Evolutionary conservation across 2,329 filamentous ascomycete species (phyloP), one percentile per base, ranked within the genome.

Genomic region (Fusarium sp.): DNA sequence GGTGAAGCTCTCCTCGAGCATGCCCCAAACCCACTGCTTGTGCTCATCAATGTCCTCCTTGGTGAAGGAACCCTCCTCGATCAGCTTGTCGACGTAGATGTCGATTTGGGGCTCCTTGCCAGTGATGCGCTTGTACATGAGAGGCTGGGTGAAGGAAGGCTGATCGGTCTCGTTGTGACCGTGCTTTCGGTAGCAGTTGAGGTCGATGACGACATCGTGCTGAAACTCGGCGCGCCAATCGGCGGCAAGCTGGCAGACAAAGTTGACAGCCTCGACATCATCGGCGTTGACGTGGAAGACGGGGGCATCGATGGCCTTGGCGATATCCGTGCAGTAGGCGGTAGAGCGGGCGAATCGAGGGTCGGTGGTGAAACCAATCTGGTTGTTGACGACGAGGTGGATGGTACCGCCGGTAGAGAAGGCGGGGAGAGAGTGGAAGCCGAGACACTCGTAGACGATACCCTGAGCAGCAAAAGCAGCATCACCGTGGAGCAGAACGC

Each of bases 101-200:
- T 97, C 93, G 69, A 99, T 92, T 82, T 97, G 94, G 54, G 93
- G 91, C 74, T 93, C 90, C 83, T 98, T 95, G 69, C 92, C 89
- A 77, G 92, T 90, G 82, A 99, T 98, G 80, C 94, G 94, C 92
- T 98, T 98, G 91, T 99, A 99, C 97, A 99, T 99, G 78, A 98
- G 87, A 45, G 97, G 97, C 84, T 99, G 97, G n/a, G 97, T 99
- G 89, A 99, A 99, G 45, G 96, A 98, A 57, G 97, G 97, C 88
- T 99, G 97, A 82, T 99, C 97, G 12, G 97, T 99, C 88, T 99
- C 97, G 87, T 99, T 99, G 91, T 99, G 97, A 72, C 97, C 97
- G 84, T 98, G 92, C 88, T 98, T 99, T 81, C 97, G 94, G 90
- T 99, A 99, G 90, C 97, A 99, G 81, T 98, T 95, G 80, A 99